These are phyloP conservation scores for Sphagnurus paluster DNA, from an alignment of 1,284 basidiomycete genomes.

Conservation along the genomic window DNA sequence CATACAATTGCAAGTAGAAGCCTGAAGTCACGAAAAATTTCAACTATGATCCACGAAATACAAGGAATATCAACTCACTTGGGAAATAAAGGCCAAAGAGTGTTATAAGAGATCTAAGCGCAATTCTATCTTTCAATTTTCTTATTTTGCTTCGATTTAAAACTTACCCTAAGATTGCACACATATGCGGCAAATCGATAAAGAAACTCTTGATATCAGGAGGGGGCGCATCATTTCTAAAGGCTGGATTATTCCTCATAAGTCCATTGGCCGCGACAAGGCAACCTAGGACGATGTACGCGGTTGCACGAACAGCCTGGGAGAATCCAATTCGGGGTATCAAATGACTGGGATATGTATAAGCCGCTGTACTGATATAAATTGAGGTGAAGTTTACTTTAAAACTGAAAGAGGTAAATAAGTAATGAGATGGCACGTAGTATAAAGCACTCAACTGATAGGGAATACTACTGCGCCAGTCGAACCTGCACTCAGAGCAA, in stretches of 20 bases:
- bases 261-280: slow-evolving; percentile 23
- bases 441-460: slow-evolving; percentile 24
- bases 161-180: slow-evolving; percentile 19
- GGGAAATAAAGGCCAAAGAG: slow-evolving; percentile 25
- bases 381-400: slow-evolving; percentile 16
- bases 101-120: slow-evolving; percentile 14
- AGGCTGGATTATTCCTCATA: slow-evolving; percentile 18
- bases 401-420: slow-evolving; percentile 17
- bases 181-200: slow-evolving; percentile 22
- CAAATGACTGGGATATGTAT: slow-evolving; percentile 20
- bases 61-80: slow-evolving; percentile 8
- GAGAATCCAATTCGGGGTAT: slow-evolving; percentile 26
- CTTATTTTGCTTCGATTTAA: too few relatives aligned
- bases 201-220: slow-evolving; percentile 23
- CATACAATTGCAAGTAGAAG: slow-evolving; percentile 26
- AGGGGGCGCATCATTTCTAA: slow-evolving; percentile 6
- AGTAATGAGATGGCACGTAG: neutral
- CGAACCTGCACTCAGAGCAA: slow-evolving; percentile 26
- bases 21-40: slow-evolving; percentile 13
- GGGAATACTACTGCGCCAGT: slow-evolving; percentile 30
- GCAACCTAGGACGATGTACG: slow-evolving; percentile 21
- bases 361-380: neutral
- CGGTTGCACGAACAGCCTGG: slow-evolving; percentile 24
- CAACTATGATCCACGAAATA: neutral
- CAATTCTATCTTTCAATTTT: neutral